These are phyloP conservation scores for Gastrodia elata DNA, from an alignment of 106 monocot genomes.

Conservation along the genomic window DNA sequence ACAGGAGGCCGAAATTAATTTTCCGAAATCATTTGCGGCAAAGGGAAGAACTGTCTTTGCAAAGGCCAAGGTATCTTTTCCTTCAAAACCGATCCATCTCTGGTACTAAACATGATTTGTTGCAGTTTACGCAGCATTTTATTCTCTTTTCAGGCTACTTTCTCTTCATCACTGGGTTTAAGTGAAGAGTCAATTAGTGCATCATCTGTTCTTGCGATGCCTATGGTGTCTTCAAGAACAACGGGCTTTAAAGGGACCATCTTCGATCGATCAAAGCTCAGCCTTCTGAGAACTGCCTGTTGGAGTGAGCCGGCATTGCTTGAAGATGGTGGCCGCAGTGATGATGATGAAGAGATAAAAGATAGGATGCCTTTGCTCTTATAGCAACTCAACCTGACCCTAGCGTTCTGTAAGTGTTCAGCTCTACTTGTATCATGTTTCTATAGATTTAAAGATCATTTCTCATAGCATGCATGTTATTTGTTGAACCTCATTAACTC, in stretches of 20 bases:
- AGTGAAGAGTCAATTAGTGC: constrained; percentile 68
- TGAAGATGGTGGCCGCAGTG: constrained; percentile 14
- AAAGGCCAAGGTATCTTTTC: constrained; percentile 62
- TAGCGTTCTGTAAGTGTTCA: neutral
- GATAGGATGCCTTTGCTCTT: constrained; percentile 40
- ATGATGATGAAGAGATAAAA: constrained; percentile 27
- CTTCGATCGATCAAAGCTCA: constrained; percentile 43
- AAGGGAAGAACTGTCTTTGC: constrained; percentile 32
- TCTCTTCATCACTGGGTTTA: constrained; percentile 60
- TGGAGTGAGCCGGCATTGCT: constrained; percentile 26
- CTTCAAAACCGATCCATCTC: neutral
- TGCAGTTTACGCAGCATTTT: neutral
- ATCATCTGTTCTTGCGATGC: constrained; percentile 87
- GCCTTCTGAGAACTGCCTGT: constrained; percentile 21
- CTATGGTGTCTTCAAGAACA: constrained; percentile 85
- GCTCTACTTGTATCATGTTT: constrained; percentile 6
- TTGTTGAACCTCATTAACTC: neutral
- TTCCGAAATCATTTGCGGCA: constrained; percentile 26
- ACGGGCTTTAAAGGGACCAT: constrained; percentile 64
- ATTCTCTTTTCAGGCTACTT: constrained; percentile 53
- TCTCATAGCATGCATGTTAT: neutral
- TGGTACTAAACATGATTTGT: neutral
- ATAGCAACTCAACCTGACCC: constrained; percentile 17
- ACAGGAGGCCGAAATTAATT: constrained; percentile 40
- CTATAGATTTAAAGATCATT: neutral